Conservation (phyloP, 1,284 basidiomycete species). For the Abortiporus biennis region DNA sequence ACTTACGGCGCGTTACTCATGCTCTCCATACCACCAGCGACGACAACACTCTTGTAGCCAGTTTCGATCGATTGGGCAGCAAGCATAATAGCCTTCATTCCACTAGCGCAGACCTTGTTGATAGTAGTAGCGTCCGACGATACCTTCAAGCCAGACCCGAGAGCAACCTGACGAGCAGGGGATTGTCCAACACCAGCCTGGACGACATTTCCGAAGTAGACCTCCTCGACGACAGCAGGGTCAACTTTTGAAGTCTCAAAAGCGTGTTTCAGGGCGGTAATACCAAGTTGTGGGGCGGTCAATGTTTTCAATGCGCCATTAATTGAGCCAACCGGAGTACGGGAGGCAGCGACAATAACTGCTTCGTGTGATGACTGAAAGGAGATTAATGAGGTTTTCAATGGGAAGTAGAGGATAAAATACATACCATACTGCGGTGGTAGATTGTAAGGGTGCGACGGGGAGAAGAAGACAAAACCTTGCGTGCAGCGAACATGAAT, state of each 20-base stretch:
- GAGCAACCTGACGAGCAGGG: slow-evolving; percentile 92
- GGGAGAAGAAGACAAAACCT: slow-evolving; percentile 30
- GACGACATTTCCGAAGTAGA: slow-evolving; percentile 96
- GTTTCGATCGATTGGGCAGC: slow-evolving; percentile 87
- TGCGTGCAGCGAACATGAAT: slow-evolving; percentile 31
- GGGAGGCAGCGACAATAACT: slow-evolving; percentile 91
- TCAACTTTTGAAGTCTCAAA: slow-evolving; percentile 78
- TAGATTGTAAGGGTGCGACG: slow-evolving; percentile 30
- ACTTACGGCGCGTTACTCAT: slow-evolving; percentile 95
- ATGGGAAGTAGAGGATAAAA: neutral
- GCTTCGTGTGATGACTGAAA: slow-evolving; percentile 57
- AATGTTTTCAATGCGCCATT: slow-evolving; percentile 87
- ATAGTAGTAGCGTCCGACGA: slow-evolving; percentile 96
- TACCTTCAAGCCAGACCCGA: slow-evolving; percentile 77
- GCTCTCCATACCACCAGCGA: slow-evolving; percentile 95
- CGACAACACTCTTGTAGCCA: slow-evolving; percentile 83
- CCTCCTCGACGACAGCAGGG: slow-evolving; percentile 83
- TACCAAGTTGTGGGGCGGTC: slow-evolving; percentile 89
- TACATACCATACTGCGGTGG: slow-evolving; percentile 29
- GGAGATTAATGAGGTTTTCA: slow-evolving; percentile 2
- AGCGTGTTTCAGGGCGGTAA: slow-evolving; percentile 86
- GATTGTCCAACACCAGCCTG: slow-evolving; percentile 96
- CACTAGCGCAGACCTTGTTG: slow-evolving; percentile 98
- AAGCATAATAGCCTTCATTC: slow-evolving; percentile 92
- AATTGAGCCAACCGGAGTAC: slow-evolving; percentile 93